Conservation (phyloP, 208 protist species). For the Trypanosoma rangeli region DNA sequence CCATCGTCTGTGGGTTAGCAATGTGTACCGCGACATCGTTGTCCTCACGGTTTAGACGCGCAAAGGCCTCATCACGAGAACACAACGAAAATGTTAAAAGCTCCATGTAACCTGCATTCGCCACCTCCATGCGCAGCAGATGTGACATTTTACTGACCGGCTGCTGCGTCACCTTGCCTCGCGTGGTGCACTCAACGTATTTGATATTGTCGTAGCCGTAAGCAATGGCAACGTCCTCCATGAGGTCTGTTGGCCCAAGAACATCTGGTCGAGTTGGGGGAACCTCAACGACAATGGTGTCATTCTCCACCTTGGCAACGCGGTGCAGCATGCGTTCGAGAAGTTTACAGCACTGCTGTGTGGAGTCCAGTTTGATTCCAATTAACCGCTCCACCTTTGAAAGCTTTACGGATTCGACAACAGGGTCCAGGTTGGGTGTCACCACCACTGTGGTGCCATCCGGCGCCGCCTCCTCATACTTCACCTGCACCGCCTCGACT, state of each 20-base stretch:
- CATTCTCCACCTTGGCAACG: conserved; percentile 45
- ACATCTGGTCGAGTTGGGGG: conserved; percentile 95
- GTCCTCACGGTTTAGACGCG: conserved; percentile 72
- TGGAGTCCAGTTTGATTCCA: conserved; percentile 81
- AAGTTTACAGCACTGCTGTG: conserved; percentile 68
- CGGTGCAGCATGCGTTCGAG: conserved; percentile 94
- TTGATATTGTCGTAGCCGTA: conserved; percentile 98
- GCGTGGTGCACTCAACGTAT: conserved; percentile 70
- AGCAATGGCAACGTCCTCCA: conserved; percentile 98
- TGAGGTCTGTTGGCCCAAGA: conserved; percentile 95
- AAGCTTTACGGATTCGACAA: conserved; percentile 47
- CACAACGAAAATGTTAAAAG: conserved; percentile 95
- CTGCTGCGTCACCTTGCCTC: conserved; percentile 87
- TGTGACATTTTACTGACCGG: conserved; percentile 94
- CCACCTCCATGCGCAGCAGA: conserved; percentile 92
- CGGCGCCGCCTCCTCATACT: conserved; percentile 67
- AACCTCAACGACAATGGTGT: conserved; percentile 79
- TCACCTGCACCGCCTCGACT: conserved; percentile 83
- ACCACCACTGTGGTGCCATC: conserved; percentile 66
- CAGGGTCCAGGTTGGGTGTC: conserved; percentile 65
- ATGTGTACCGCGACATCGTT: conserved; percentile 88
- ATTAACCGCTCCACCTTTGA: conserved; percentile 87
- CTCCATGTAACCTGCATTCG: conserved; percentile 95
- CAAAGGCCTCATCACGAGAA: conserved; percentile 91
- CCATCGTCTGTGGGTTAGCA: conserved; percentile 91